Evolutionary conservation across 176 grass and related monocot species (phyloP).

Genomic region (Oryza meridionalis): DNA sequence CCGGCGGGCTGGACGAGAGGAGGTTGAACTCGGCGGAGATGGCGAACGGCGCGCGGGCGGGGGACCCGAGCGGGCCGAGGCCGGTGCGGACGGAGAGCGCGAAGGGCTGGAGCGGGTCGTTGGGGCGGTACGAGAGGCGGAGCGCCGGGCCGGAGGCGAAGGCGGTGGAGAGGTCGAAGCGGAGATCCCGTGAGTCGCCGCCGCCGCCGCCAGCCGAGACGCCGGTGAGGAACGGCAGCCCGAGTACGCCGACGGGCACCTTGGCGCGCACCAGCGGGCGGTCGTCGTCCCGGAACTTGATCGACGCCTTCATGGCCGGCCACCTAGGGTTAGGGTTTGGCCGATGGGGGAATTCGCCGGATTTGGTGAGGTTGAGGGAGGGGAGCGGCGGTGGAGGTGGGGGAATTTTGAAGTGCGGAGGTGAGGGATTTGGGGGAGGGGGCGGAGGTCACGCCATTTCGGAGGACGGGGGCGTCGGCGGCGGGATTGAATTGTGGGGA

Average conservation of each 20-base stretch:
- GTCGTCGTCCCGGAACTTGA: constrained; percentile 89
- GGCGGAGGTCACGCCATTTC: constrained; percentile 49
- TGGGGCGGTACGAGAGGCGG: constrained; percentile 84
- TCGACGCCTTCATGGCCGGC: constrained; percentile 78
- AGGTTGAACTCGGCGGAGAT: constrained; percentile 86
- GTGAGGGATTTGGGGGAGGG: constrained; percentile 7
- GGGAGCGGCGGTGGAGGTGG: too few relatives aligned
- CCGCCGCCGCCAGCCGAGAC: constrained; percentile 57
- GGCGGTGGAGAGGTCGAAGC: constrained; percentile 78
- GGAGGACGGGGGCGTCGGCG: constrained; percentile 23
- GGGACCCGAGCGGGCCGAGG: constrained; percentile 67
- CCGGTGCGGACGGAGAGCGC: constrained; percentile 81
- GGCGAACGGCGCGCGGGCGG: constrained; percentile 50
- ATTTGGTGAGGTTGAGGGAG: background rate
- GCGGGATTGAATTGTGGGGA: constrained; percentile 41
- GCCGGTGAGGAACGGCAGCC: constrained; percentile 78
- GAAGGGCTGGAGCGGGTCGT: constrained; percentile 67
- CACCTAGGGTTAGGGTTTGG: constrained; percentile 35
- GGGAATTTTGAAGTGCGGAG: constrained; percentile 22
- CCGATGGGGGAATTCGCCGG: background rate
- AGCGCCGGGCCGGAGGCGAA: constrained; percentile 66
- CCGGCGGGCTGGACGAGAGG: constrained; percentile 50
- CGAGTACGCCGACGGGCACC: constrained; percentile 81
- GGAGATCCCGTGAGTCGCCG: constrained; percentile 50
- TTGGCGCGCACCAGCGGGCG: constrained; percentile 72